Percentiles rank a stretch among this genome's conserved stretches.
phyloP scores from a whole-genome alignment of 1,284 basidiomycete species.

The Fomitopsis pinicola region DNA sequence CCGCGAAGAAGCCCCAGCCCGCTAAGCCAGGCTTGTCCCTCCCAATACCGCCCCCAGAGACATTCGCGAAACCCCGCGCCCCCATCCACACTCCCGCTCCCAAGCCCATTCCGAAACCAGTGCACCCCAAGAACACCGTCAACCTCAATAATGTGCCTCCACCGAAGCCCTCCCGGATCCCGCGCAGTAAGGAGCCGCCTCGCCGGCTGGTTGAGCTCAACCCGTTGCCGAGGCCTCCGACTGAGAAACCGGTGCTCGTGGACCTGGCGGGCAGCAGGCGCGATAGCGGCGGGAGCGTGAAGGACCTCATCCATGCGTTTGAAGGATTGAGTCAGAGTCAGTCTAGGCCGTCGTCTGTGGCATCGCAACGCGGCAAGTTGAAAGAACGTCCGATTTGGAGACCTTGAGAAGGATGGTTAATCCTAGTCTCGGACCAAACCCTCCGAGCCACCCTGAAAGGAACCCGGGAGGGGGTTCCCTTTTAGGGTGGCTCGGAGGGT shows the following conservation, averaged over 20 bases:
- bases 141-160: conserved; percentile 47
- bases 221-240: conserved; percentile 37
- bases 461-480: too few relatives aligned
- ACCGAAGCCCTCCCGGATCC: conserved; percentile 40
- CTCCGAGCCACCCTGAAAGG: too few relatives aligned
- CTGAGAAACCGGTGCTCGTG: conserved; percentile 17
- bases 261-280: conserved; percentile 31
- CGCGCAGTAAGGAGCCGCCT: conserved; percentile 34
- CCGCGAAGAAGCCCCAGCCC: conserved; percentile 11
- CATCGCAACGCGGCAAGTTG: not conserved
- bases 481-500: too few relatives aligned
- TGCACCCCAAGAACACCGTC: conserved; percentile 61
- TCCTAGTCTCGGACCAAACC: too few relatives aligned
- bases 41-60: conserved; percentile 38
- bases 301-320: conserved; percentile 60
- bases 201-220: conserved; percentile 53
- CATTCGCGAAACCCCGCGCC: conserved; percentile 44
- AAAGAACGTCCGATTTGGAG: not conserved
- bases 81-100: conserved; percentile 57
- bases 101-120: conserved; percentile 37
- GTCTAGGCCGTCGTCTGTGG: not conserved
- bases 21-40: conserved; percentile 40
- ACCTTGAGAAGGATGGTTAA: not conserved
- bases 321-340: conserved; percentile 42
- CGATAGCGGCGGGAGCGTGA: conserved; percentile 64